These are phyloP conservation scores for Solanum rostratum DNA, from an alignment of 257 asterid genomes.

Conservation along the genomic window DNA sequence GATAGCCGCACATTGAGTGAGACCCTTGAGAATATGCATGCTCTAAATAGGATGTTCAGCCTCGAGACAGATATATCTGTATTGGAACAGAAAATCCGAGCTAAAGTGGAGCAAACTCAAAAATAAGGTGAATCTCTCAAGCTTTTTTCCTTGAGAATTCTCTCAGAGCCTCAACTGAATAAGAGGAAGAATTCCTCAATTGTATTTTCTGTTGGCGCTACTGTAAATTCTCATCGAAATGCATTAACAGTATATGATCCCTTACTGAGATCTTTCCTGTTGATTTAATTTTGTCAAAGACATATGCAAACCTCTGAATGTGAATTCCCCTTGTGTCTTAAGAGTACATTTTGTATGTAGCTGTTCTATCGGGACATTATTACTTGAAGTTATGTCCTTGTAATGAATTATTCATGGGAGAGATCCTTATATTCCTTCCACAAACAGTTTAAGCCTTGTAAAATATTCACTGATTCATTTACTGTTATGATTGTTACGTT, in stretches of 20 bases:
- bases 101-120: slow-evolving; percentile 80
- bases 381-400: slow-evolving; percentile 13
- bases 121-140: slow-evolving; percentile 17
- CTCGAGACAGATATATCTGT: slow-evolving; percentile 80
- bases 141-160: background rate
- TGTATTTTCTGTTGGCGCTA: slow-evolving; percentile 10
- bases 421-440: slow-evolving; percentile 5
- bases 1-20: slow-evolving; percentile 83
- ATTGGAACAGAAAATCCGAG: slow-evolving; percentile 80
- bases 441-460: slow-evolving; percentile 10
- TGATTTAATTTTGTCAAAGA: slow-evolving; percentile 12
- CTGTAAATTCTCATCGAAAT: slow-evolving; percentile 18
- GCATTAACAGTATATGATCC: slow-evolving; percentile 16
- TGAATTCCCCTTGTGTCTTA: slow-evolving; percentile 8
- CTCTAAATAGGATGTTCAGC: slow-evolving; percentile 80
- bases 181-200: slow-evolving; percentile 25
- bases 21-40: slow-evolving; percentile 96
- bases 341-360: slow-evolving; percentile 1
- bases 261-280: slow-evolving; percentile 16
- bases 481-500: background rate
- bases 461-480: slow-evolving; percentile 1
- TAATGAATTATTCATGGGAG: slow-evolving; percentile 5
- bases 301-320: slow-evolving; percentile 7
- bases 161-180: slow-evolving; percentile 22
- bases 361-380: background rate